phyloP scores from a whole-genome alignment of 345 rosid species.

The Eucalyptus cloeziana region DNA sequence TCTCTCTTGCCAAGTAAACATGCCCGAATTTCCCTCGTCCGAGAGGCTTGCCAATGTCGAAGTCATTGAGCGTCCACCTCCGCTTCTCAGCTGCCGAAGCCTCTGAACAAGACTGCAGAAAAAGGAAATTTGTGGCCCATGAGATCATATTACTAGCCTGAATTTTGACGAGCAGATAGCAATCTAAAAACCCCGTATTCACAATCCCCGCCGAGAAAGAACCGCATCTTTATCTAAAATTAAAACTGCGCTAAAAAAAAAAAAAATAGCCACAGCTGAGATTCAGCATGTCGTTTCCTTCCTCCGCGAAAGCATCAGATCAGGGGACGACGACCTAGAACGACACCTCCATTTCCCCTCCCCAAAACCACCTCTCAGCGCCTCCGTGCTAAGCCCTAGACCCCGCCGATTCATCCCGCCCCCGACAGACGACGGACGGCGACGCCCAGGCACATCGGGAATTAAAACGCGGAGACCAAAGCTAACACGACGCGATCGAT shows the following conservation, averaged over 20 bases:
- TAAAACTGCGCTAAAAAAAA: too few species aligned
- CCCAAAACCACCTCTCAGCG: too few species aligned
- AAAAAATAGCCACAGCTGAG: neutral
- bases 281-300: neutral
- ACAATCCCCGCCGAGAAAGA: neutral
- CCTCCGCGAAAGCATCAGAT: neutral
- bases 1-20: conserved; percentile 88
- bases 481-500: neutral
- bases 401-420: neutral
- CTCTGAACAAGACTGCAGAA: conserved; percentile 43
- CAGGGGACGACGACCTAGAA: too few species aligned
- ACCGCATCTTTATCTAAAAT: too few species aligned
- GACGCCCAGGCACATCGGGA: neutral
- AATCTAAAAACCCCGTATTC: neutral
- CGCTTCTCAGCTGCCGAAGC: conserved; percentile 33
- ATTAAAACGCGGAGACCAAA: neutral
- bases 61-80: conserved; percentile 81
- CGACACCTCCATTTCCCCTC: too few species aligned
- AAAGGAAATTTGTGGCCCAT: fast-evolving
- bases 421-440: neutral
- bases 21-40: conserved; percentile 97
- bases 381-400: neutral
- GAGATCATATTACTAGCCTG: neutral
- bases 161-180: neutral
- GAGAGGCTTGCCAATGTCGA: conserved; percentile 91